phyloP scores from a whole-genome alignment of 179 eudicot genomes.

The Amaranthus tricolor region DNA sequence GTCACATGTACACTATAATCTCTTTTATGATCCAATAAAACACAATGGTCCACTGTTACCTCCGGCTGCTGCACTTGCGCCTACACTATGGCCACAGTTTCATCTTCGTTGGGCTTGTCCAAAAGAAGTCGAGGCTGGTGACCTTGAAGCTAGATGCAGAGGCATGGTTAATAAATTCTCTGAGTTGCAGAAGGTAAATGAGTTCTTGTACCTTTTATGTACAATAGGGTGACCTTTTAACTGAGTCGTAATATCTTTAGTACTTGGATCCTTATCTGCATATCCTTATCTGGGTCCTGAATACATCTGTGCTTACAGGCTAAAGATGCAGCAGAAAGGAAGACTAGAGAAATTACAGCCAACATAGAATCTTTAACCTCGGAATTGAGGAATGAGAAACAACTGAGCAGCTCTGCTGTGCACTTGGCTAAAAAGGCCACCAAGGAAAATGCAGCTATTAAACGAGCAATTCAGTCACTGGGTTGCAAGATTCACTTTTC shows the following conservation, averaged over 20 bases:
- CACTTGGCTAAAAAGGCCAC: conserved; percentile 56
- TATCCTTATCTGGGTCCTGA: conserved; percentile 17
- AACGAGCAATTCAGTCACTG: conserved; percentile 81
- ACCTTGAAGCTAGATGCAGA: conserved; percentile 77
- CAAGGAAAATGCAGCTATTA: conserved; percentile 78
- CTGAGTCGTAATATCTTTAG: too few relatives aligned
- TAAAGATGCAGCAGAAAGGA: conserved; percentile 73
- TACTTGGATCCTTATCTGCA: neutral
- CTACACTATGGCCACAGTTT: conserved; percentile 96
- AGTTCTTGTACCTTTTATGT: conserved; percentile 2
- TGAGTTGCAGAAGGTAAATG: conserved; percentile 75
- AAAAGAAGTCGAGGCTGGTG: conserved; percentile 71
- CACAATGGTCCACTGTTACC: conserved; percentile 74
- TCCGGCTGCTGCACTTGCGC: conserved; percentile 98
- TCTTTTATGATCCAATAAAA: conserved; percentile 67
- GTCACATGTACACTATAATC: conserved; percentile 77
- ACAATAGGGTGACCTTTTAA: neutral
- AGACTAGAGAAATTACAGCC: conserved; percentile 50
- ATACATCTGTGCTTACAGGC: conserved; percentile 51
- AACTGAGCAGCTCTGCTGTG: conserved; percentile 57
- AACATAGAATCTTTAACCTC: conserved; percentile 54
- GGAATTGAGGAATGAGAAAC: conserved; percentile 75
- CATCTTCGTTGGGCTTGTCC: conserved; percentile 99
- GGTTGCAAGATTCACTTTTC: conserved; percentile 89
- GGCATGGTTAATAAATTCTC: conserved; percentile 59